Percentiles rank a stretch among this genome's conserved stretches.
Evolutionary conservation across 2,329 filamentous ascomycete genomes (phyloP).

Genomic region (Chaetothyriales sp.): DNA sequence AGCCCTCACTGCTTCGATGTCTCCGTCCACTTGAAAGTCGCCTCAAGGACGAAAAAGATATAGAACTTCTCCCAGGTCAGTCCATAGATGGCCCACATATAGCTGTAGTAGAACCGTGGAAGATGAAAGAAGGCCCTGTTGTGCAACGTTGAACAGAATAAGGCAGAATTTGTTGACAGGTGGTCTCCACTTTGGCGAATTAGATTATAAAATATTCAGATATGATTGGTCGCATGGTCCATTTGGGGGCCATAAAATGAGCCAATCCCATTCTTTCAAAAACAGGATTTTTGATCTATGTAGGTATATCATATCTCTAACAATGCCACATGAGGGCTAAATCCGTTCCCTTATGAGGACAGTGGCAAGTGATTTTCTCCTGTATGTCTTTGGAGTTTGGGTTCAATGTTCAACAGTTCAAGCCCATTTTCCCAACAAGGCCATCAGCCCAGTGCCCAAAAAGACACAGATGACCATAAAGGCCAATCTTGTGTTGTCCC

Average conservation of each 20-base stretch:
- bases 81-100: neutral
- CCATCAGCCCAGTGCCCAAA: conserved; percentile 33
- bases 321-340: too few species aligned
- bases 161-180: neutral
- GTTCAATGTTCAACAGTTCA: conserved; percentile 12
- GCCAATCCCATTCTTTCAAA: too few species aligned
- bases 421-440: conserved; percentile 38
- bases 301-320: too few species aligned
- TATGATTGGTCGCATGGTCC: neutral
- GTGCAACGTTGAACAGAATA: neutral
- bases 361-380: too few species aligned
- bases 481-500: conserved; percentile 31
- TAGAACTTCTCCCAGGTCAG: neutral
- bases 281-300: too few species aligned
- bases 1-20: neutral
- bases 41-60: neutral
- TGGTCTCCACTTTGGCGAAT: neutral
- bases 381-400: neutral
- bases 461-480: conserved; percentile 17
- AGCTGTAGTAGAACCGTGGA: neutral
- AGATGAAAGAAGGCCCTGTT: neutral
- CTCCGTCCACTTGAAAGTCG: neutral
- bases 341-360: too few species aligned
- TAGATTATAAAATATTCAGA: too few species aligned
- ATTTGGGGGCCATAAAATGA: too few species aligned